These are phyloP conservation scores for Perilla frutescens DNA, from an alignment of 257 asterid genomes.

Conservation along the genomic window DNA sequence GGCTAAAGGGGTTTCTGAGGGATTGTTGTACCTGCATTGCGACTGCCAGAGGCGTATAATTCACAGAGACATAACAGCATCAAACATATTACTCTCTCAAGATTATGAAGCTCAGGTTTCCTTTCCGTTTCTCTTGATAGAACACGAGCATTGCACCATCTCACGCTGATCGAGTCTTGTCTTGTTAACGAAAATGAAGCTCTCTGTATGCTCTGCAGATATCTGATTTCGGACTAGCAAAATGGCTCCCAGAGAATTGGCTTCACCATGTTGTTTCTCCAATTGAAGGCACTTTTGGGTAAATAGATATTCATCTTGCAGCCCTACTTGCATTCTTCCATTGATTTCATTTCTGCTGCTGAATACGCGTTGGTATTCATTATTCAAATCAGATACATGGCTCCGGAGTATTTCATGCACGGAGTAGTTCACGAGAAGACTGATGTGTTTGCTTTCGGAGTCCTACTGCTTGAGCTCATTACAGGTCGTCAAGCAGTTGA, in stretches of 20 bases:
- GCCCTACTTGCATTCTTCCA: not conserved
- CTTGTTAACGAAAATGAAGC: not conserved
- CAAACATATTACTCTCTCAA: conserved; percentile 82
- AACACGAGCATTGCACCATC: not conserved
- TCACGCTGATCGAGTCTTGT: not conserved
- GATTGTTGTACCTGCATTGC: conserved; percentile 79
- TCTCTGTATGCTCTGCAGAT: conserved; percentile 55
- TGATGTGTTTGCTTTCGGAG: conserved; percentile 95
- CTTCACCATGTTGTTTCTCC: conserved; percentile 90
- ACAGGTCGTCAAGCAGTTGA: conserved; percentile 96
- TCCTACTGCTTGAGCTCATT: conserved; percentile 81
- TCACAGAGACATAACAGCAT: conserved; percentile 94
- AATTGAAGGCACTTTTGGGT: conserved; percentile 99
- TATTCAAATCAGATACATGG: conserved; percentile 74
- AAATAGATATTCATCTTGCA: conserved; percentile 28
- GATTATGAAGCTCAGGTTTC: conserved; percentile 84
- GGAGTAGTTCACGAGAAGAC: conserved; percentile 91
- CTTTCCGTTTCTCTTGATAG: not conserved
- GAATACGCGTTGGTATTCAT: not conserved
- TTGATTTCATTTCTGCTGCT: not conserved
- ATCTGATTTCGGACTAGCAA: conserved; percentile 95
- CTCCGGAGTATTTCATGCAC: conserved; percentile 98
- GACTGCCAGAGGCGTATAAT: conserved; percentile 85
- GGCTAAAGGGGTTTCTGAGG: conserved; percentile 85
- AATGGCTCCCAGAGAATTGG: conserved; percentile 98